Percentiles rank a stretch among this genome's conserved stretches.
Conservation (phyloP, 2,329 filamentous ascomycete genomes). For the Colletotrichum viniferum region DNA sequence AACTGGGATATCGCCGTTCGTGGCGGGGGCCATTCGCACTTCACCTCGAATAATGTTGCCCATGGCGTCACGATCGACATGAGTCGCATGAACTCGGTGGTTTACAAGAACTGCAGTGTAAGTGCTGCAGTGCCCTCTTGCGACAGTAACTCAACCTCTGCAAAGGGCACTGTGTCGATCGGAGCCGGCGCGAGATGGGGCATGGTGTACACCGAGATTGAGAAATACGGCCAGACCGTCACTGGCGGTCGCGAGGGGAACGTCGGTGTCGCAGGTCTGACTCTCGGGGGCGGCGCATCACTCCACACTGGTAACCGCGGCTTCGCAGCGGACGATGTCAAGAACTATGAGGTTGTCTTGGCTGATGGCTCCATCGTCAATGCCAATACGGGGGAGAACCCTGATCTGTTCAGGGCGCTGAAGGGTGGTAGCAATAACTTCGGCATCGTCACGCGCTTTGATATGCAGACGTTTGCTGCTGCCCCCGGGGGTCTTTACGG, state of each 20-base stretch:
- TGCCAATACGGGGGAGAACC: slow-evolving; percentile 36
- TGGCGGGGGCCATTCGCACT: background rate
- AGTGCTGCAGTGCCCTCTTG: background rate
- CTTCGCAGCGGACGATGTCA: slow-evolving; percentile 45
- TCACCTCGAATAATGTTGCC: background rate
- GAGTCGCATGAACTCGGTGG: background rate
- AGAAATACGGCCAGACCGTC: background rate
- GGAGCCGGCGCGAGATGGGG: background rate
- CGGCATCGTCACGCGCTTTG: slow-evolving; percentile 41
- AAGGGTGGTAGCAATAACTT: slow-evolving; percentile 55
- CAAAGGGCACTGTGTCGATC: background rate
- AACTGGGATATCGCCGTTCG: background rate
- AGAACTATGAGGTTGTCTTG: slow-evolving; percentile 49
- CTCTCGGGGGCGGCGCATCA: slow-evolving; percentile 33
- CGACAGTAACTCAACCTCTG: background rate
- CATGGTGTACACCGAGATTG: background rate
- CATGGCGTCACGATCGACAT: background rate
- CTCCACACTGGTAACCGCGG: slow-evolving; percentile 3
- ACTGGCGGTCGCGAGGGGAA: background rate
- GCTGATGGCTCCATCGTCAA: slow-evolving; percentile 45
- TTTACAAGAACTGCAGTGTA: background rate
- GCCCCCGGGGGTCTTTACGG: background rate
- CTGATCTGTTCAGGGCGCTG: slow-evolving; percentile 50
- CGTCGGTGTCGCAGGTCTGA: slow-evolving; percentile 30
- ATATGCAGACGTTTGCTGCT: slow-evolving; percentile 10